phyloP scores from a whole-genome alignment of 2,329 filamentous ascomycete species.

The Exophiala sp. region DNA sequence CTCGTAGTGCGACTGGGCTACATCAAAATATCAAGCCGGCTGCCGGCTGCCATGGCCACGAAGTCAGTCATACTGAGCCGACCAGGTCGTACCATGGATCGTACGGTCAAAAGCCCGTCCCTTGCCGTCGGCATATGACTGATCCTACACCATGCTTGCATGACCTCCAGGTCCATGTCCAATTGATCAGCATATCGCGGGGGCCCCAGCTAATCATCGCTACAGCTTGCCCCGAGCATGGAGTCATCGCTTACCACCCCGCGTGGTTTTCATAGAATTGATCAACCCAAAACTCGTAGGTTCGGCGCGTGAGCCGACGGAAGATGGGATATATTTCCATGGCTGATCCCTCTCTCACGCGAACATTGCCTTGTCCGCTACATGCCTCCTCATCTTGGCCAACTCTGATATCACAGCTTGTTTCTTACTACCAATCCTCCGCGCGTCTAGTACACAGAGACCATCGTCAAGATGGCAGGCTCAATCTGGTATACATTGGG shows the following conservation, averaged over 20 bases:
- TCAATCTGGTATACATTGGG: constrained; percentile 46
- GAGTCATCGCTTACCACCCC: neutral
- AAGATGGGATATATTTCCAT: too few relatives aligned
- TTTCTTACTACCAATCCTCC: neutral
- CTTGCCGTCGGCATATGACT: too few relatives aligned
- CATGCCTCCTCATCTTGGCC: neutral
- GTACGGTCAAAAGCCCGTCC: too few relatives aligned
- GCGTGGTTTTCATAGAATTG: neutral
- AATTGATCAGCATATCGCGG: neutral
- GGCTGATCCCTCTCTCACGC: neutral
- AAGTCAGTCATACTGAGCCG: too few relatives aligned
- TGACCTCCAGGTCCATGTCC: too few relatives aligned
- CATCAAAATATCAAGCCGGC: too few relatives aligned
- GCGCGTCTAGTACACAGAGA: neutral
- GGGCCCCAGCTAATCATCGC: neutral
- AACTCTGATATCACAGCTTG: neutral
- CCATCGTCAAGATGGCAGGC: constrained; percentile 33
- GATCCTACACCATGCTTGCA: too few relatives aligned
- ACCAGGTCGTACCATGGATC: too few relatives aligned
- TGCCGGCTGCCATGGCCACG: too few relatives aligned
- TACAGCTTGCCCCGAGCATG: neutral
- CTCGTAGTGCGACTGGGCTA: too few relatives aligned
- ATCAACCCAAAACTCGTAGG: neutral
- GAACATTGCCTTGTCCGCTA: neutral
- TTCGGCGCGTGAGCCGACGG: neutral